A percentile compares a stretch with the other conserved stretches of the same genome.
These are phyloP conservation scores for Verticillium tricorpus DNA, from an alignment of 2,329 filamentous ascomycete genomes.

Conservation along the genomic window DNA sequence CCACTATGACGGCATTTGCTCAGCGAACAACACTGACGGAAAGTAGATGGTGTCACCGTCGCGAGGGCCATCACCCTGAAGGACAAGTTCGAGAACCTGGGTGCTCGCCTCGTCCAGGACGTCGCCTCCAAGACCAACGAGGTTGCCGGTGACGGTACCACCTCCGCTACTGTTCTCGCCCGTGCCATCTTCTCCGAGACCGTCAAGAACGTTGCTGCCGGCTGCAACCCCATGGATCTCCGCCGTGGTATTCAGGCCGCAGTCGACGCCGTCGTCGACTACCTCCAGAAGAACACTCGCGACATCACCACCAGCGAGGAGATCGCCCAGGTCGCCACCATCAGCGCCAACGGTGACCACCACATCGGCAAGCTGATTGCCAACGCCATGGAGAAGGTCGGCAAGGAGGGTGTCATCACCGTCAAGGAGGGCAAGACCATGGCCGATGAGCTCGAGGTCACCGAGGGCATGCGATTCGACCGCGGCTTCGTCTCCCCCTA, in stretches of 20 bases:
- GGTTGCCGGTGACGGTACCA: conserved; percentile 96
- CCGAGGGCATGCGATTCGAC: conserved; percentile 99
- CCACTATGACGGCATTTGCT: neutral
- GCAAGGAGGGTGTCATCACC: conserved; percentile 99
- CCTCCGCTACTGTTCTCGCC: conserved; percentile 93
- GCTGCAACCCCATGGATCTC: conserved; percentile 99
- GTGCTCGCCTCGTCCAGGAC: conserved; percentile 92
- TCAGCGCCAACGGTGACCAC: conserved; percentile 93
- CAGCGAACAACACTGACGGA: neutral
- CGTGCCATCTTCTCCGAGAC: conserved; percentile 99
- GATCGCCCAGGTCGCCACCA: conserved; percentile 97
- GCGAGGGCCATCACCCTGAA: conserved; percentile 86
- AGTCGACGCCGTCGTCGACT: conserved; percentile 91
- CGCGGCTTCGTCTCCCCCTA: conserved; percentile 97
- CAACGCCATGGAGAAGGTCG: conserved; percentile 99
- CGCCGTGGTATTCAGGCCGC: conserved; percentile 95
- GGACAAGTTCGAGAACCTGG: conserved; percentile 99
- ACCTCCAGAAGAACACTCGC: conserved; percentile 90
- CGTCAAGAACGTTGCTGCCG: conserved; percentile 98
- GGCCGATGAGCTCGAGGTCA: conserved; percentile 95
- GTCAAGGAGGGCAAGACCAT: conserved; percentile 99
- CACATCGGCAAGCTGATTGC: conserved; percentile 96
- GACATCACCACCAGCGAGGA: conserved; percentile 97
- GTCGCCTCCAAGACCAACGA: conserved; percentile 99
- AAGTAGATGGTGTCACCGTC: conserved; percentile 77